Conservation (phyloP, 176 grass and related monocot genomes). For the Zea mays region DNA sequence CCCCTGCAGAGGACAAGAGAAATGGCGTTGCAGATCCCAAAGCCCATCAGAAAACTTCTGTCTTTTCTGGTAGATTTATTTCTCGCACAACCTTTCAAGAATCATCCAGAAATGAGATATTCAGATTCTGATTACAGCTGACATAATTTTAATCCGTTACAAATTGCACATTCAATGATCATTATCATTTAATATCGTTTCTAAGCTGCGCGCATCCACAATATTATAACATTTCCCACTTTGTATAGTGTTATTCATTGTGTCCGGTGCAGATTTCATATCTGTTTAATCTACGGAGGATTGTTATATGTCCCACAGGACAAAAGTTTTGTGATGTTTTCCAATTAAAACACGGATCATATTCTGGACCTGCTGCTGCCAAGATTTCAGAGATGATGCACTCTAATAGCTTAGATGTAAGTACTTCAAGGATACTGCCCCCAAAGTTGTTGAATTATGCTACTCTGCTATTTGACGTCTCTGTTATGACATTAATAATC, state of each 20-base stretch:
- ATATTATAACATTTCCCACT: slow-evolving; percentile 7
- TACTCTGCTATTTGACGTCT: neutral
- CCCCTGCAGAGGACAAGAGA: slow-evolving; percentile 45
- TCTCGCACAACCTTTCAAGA: neutral
- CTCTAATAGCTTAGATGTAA: slow-evolving; percentile 96
- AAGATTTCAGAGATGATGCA: slow-evolving; percentile 99
- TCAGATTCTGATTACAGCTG: neutral
- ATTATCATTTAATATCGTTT: slow-evolving; percentile 10
- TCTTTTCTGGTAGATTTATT: slow-evolving; percentile 51
- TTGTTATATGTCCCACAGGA: slow-evolving; percentile 39
- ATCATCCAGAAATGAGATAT: slow-evolving; percentile 31
- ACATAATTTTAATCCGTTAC: neutral
- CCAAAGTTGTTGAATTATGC: slow-evolving; percentile 8
- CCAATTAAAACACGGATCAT: slow-evolving; percentile 75
- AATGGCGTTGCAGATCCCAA: slow-evolving; percentile 56
- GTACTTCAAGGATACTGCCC: slow-evolving; percentile 9
- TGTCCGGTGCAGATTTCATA: neutral
- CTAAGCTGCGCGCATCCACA: slow-evolving; percentile 1
- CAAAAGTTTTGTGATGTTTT: slow-evolving; percentile 84
- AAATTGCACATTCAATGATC: neutral
- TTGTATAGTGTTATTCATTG: neutral
- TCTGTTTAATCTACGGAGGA: slow-evolving; percentile 18
- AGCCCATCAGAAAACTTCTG: slow-evolving; percentile 50
- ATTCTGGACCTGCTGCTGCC: slow-evolving; percentile 72
- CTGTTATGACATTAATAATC: slow-evolving; percentile 41